Evolutionary conservation across 352 stramenopile species (phyloP).

Genomic region (Pythium aristosporum): DNA sequence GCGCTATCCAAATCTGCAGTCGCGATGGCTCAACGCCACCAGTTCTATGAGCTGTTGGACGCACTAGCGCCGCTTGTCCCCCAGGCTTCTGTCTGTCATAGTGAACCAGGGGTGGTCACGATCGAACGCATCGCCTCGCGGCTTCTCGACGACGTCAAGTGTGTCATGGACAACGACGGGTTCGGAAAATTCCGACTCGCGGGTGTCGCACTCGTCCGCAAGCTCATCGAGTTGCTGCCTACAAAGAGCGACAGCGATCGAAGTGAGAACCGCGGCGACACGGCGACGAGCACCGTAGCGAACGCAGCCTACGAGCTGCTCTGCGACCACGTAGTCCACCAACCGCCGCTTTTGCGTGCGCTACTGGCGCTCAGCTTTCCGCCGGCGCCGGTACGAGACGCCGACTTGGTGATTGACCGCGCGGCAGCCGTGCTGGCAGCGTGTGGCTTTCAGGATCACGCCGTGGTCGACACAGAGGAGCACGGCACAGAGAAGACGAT

Average conservation of each 20-base stretch:
- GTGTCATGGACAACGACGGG: slow-evolving; percentile 14
- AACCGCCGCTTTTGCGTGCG: slow-evolving; percentile 48
- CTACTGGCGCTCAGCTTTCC: slow-evolving; percentile 33
- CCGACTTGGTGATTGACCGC: slow-evolving; percentile 13
- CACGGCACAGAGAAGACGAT: background rate
- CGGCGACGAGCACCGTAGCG: slow-evolving; percentile 17
- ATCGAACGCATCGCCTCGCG: background rate
- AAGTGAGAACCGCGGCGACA: no score
- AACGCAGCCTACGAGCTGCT: slow-evolving; percentile 41
- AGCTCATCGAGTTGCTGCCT: slow-evolving; percentile 31
- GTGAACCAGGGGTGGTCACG: background rate
- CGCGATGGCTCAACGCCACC: background rate
- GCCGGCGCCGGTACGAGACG: slow-evolving; percentile 23
- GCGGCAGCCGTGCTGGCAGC: slow-evolving; percentile 31
- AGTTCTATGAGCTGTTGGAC: background rate
- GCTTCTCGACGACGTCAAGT: slow-evolving; percentile 14
- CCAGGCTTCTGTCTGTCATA: background rate
- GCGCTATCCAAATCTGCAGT: slow-evolving; percentile 9
- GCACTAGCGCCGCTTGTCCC: background rate
- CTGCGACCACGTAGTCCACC: slow-evolving; percentile 69
- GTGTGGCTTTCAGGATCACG: slow-evolving; percentile 29
- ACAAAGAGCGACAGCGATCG: background rate
- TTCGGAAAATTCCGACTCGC: slow-evolving; percentile 41
- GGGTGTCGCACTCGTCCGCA: slow-evolving; percentile 39
- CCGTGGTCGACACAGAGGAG: background rate